These are phyloP conservation scores for Macrotyloma uniflorum DNA, from an alignment of 306 rosid genomes.

Conservation along the genomic window DNA sequence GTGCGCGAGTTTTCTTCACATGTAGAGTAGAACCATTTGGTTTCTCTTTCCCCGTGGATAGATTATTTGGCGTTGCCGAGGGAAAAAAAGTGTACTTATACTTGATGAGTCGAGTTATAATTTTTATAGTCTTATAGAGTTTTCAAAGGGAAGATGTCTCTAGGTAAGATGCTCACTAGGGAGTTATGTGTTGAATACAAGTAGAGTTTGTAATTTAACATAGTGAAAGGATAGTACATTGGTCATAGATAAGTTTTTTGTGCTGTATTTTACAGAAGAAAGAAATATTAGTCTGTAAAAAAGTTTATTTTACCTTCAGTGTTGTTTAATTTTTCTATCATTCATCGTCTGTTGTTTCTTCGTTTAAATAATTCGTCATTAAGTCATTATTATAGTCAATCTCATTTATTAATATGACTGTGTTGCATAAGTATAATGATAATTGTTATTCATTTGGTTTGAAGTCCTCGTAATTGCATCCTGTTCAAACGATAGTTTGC, in stretches of 20 bases:
- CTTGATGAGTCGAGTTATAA: background rate
- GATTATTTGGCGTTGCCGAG: background rate
- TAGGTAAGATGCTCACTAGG: constrained; percentile 1
- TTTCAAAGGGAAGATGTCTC: background rate
- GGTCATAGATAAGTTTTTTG: background rate
- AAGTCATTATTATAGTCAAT: background rate
- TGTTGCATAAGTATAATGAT: background rate
- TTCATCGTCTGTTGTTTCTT: background rate
- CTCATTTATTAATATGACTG: background rate
- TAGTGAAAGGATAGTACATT: background rate
- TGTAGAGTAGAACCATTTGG: background rate
- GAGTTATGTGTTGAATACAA: background rate
- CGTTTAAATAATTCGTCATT: background rate
- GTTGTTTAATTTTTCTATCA: background rate
- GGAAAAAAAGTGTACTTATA: background rate
- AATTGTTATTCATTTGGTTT: too few relatives aligned
- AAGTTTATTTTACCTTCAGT: background rate
- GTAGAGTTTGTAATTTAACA: constrained; percentile 9
- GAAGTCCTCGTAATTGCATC: background rate
- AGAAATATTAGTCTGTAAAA: background rate
- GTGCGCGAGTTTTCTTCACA: constrained; percentile 21
- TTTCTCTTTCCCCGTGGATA: background rate
- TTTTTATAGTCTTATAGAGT: background rate
- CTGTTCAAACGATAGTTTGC: background rate
- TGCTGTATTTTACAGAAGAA: background rate